Evolutionary conservation across 306 rosid species (phyloP).

Genomic region (Rosa chinensis): DNA sequence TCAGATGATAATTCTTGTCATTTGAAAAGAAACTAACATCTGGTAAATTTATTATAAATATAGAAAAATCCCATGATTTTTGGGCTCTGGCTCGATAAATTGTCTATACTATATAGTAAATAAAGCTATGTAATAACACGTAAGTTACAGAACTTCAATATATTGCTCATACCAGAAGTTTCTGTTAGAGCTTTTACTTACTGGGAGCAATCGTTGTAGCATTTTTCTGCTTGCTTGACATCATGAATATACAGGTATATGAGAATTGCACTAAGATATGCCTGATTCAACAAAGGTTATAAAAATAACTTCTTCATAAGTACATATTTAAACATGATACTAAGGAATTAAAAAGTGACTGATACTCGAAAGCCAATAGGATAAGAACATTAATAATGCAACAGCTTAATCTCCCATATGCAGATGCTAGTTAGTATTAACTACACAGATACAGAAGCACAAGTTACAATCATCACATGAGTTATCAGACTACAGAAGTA

Average conservation of each 20-base stretch:
- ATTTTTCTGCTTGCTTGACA: constrained; percentile 88
- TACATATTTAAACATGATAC: constrained; percentile 1
- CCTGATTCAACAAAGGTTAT: constrained; percentile 52
- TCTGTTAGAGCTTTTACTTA: constrained; percentile 41
- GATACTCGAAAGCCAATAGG: not conserved
- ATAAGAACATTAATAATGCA: not conserved
- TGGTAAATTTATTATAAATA: not conserved
- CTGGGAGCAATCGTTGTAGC: constrained; percentile 94
- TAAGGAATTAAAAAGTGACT: not conserved
- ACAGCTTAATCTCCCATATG: not conserved
- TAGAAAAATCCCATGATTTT: not conserved
- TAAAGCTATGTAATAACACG: not conserved
- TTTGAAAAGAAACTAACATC: not conserved
- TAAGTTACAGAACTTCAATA: not conserved
- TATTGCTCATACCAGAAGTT: not conserved
- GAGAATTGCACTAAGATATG: constrained; percentile 84
- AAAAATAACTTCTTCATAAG: not conserved
- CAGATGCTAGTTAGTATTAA: not conserved
- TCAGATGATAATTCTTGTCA: not conserved
- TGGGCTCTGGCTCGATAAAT: not conserved
- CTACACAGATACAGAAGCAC: constrained; percentile 1
- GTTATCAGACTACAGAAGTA: constrained; percentile 7
- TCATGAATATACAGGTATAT: constrained; percentile 81
- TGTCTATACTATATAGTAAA: not conserved
- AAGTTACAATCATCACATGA: not conserved